Evolutionary conservation across 805 yeast species (phyloP).

Genomic region (Nakazawaea peltata): DNA sequence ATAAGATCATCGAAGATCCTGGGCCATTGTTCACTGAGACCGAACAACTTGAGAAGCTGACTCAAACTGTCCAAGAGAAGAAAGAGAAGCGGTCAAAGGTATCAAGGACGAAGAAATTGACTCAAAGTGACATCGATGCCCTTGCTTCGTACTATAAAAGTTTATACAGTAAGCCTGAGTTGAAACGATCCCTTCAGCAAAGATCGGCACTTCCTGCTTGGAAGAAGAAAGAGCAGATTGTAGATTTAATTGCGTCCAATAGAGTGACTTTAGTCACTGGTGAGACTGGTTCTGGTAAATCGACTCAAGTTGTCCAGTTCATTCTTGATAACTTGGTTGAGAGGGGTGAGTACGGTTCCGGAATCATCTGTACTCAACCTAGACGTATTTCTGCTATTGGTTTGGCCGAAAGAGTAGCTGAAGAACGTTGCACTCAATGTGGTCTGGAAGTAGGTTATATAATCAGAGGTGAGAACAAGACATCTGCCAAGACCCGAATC

Average conservation of each 20-base stretch:
- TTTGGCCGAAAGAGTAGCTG: slow-evolving; percentile 84
- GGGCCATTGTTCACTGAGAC: slow-evolving; percentile 45
- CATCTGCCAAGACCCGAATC: slow-evolving; percentile 55
- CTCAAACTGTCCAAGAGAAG: background rate
- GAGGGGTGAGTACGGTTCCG: slow-evolving; percentile 41
- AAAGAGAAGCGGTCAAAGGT: slow-evolving; percentile 8
- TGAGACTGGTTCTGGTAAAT: slow-evolving; percentile 96
- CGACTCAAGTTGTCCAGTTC: slow-evolving; percentile 91
- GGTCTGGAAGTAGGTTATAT: slow-evolving; percentile 84
- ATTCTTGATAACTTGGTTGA: slow-evolving; percentile 58
- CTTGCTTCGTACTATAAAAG: slow-evolving; percentile 1
- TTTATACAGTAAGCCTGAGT: slow-evolving; percentile 24
- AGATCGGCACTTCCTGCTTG: slow-evolving; percentile 79
- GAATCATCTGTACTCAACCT: slow-evolving; percentile 87
- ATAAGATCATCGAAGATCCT: slow-evolving; percentile 57
- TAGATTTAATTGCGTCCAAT: slow-evolving; percentile 46
- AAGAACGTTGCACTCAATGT: slow-evolving; percentile 57
- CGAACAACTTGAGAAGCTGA: background rate
- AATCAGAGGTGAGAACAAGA: slow-evolving; percentile 82
- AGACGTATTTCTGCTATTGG: slow-evolving; percentile 94
- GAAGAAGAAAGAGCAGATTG: slow-evolving; percentile 50
- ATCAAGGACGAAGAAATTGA: slow-evolving; percentile 15
- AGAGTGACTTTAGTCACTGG: slow-evolving; percentile 81
- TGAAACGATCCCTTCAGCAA: slow-evolving; percentile 26
- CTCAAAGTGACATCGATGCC: background rate